Percentiles rank a stretch among this genome's conserved stretches.
Evolutionary conservation across 2,329 filamentous ascomycete genomes (phyloP).

Genomic region (Aspergillus chevalieri): DNA sequence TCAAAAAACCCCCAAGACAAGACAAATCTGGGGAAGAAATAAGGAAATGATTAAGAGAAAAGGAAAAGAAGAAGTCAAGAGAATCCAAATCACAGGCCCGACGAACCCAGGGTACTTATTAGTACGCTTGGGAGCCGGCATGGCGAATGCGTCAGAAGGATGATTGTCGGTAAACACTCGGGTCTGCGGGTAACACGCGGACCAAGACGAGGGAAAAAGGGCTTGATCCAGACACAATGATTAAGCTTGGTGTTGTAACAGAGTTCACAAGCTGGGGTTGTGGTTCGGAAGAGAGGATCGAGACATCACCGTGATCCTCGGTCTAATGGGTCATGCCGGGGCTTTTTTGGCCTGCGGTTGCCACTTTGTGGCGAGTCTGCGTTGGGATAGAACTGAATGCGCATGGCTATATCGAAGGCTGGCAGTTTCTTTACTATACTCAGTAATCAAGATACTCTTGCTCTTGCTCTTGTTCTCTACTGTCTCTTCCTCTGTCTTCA

Average conservation of each 20-base stretch:
- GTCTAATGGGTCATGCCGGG: conserved; percentile 27
- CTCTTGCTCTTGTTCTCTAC: neutral
- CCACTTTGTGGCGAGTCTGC: neutral
- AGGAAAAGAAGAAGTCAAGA: conserved; percentile 4
- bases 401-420: neutral
- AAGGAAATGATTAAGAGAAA: conserved; percentile 3
- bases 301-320: conserved; percentile 29
- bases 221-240: neutral
- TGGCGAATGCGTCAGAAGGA: conserved; percentile 21
- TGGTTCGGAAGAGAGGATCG: conserved; percentile 35
- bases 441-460: neutral
- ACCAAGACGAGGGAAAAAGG: conserved; percentile 5
- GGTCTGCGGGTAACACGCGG: conserved; percentile 28
- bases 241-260: conserved; percentile 5
- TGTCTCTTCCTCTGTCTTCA: neutral
- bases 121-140: conserved; percentile 20
- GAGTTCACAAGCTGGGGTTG: conserved; percentile 24
- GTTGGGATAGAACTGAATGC: neutral
- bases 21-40: conserved; percentile 6
- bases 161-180: conserved; percentile 34
- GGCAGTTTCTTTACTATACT: neutral
- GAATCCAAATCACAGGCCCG: conserved; percentile 23
- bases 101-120: conserved; percentile 24
- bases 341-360: neutral
- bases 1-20: conserved; percentile 5